Base-by-base conservation (phyloP, 2,329 filamentous ascomycete genomes). In the Fusarium anthophilum region DNA sequence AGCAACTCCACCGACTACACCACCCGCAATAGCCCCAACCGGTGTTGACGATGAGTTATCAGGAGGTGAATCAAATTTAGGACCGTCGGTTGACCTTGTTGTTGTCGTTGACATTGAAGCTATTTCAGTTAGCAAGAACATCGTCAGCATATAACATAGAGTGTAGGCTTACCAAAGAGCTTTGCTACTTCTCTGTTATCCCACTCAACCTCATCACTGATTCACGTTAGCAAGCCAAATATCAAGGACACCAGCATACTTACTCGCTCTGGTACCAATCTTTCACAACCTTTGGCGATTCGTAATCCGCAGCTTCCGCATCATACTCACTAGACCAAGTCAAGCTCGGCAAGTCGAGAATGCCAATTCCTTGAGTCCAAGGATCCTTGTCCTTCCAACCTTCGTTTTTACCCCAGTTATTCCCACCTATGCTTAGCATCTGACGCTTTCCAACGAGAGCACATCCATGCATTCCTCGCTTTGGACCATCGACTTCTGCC, bases 1-100 rank as follows among this genome's bases (percentile, higher is more conserved):
- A 17, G 24, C 24, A 22, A 38, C 20, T 20, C 51, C 51, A 9
- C 35, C 35, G 5, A 54, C 14, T 11, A 54, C 32, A 13, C 51
- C 51, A 6, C 51, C 51, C 5, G 8, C 35, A 2, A 54, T 54
- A 22, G 51, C 35, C 20, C 24, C 51, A 9, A 28, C 51, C 15
- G 24, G 51, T 7, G 24, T 26, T 12, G 24, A 1, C 0, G 51
- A 39, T 28, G 28, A 32, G 3, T 18, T 2, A 0, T 18, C 2
- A 3, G 28, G 11, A 15, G 2, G 0, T 1, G 22, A 10, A 9
- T 18, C 22, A 3, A 3, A 13, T 3, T n/a, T 7, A 0, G 47
- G 28, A 0, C 8, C 2, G 2, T 38, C 24, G 22, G 24, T 28
- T 22, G 51, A 17, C 0, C 5, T 22, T 13, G 50, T 32, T 12